Percentiles rank a stretch among this genome's conserved stretches.
Conservation (phyloP, 1,284 basidiomycete species). For the Marasmius tenuissimus region DNA sequence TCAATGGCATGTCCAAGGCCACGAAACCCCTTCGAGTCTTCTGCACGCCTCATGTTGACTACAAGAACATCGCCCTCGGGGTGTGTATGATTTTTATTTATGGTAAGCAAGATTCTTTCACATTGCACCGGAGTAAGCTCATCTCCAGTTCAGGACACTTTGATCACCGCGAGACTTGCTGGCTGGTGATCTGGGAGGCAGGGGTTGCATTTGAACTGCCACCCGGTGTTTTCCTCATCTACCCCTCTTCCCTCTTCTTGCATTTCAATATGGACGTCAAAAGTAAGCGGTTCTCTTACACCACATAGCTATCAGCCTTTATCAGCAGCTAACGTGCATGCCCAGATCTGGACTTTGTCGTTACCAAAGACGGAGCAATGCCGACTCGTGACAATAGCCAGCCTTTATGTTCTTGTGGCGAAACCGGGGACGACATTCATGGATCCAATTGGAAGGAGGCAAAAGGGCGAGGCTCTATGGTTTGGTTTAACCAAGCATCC, state of each 20-base stretch:
- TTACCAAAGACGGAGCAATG: background rate
- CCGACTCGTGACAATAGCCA: constrained; percentile 1
- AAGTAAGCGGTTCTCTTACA: constrained; percentile 12
- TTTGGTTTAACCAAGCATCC: constrained; percentile 20
- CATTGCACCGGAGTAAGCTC: too few species aligned
- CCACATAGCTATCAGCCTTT: background rate
- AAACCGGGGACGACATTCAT: background rate
- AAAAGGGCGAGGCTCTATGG: constrained; percentile 11
- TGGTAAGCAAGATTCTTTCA: background rate
- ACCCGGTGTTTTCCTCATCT: constrained; percentile 23
- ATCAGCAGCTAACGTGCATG: background rate
- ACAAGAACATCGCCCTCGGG: constrained; percentile 9
- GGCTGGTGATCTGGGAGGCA: constrained; percentile 32
- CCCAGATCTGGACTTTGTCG: background rate
- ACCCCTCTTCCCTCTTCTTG: constrained; percentile 28
- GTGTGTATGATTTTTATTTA: constrained; percentile 10
- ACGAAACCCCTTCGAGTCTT: background rate
- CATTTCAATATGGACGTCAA: constrained; percentile 32
- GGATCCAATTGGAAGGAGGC: constrained; percentile 1
- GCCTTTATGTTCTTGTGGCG: background rate
- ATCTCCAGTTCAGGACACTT: constrained; percentile 10
- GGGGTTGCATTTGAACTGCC: constrained; percentile 27
- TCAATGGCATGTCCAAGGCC: constrained; percentile 2
- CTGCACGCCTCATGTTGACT: constrained; percentile 8
- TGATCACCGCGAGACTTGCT: constrained; percentile 20